Conservation (phyloP, 176 grass and related monocot species). For the Carex littledalei region DNA sequence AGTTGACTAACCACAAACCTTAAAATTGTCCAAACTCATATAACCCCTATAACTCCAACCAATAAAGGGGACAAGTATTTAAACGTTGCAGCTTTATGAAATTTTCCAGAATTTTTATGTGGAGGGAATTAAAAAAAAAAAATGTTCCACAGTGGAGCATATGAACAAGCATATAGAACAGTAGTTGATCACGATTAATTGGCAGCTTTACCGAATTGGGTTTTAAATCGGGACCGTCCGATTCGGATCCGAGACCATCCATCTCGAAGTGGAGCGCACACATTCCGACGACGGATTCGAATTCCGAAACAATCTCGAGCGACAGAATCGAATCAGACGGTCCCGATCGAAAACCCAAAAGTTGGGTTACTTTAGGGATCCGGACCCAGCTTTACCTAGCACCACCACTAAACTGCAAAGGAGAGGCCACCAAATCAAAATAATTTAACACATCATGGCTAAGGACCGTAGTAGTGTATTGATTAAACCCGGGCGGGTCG, state of each 20-base stretch:
- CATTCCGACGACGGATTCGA: too few relatives aligned
- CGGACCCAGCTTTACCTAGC: conserved; percentile 1
- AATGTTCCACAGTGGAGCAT: not conserved
- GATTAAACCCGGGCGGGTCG: too few relatives aligned
- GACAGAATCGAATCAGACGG: too few relatives aligned
- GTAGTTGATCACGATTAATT: conserved; percentile 7
- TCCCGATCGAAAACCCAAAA: too few relatives aligned
- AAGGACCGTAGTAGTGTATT: too few relatives aligned
- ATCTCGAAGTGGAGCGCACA: too few relatives aligned
- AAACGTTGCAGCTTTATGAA: not conserved
- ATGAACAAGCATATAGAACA: conserved; percentile 15
- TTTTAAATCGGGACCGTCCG: too few relatives aligned
- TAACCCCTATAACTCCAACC: not conserved
- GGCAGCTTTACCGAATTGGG: not conserved
- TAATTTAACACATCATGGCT: conserved; percentile 12
- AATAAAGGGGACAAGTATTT: not conserved
- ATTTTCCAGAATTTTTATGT: not conserved
- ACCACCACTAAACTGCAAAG: conserved; percentile 1
- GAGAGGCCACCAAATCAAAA: conserved; percentile 16
- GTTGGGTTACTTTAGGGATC: too few relatives aligned
- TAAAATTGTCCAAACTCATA: not conserved
- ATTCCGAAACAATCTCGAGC: too few relatives aligned
- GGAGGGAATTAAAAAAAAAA: not conserved
- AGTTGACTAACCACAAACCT: not conserved
- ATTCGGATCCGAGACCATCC: too few relatives aligned